A percentile compares a stretch with the other conserved stretches of the same genome.
Conservation (phyloP, 2,329 filamentous ascomycete genomes). For the Phyllosticta capitalensis region DNA sequence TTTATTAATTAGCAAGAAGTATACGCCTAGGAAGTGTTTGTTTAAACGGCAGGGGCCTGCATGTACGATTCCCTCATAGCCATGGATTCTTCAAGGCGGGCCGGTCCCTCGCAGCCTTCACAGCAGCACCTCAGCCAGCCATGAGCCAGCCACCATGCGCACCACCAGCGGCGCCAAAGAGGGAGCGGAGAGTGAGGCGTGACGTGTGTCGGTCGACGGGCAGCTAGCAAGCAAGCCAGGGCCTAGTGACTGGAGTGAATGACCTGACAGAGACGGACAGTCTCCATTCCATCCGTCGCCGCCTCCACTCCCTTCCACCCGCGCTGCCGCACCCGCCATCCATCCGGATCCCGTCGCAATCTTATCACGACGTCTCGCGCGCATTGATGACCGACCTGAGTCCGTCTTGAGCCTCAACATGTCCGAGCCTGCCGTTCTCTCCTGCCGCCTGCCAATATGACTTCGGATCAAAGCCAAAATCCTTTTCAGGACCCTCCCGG, state of each 20-base stretch:
- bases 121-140: background rate
- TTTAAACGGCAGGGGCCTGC: background rate
- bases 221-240: background rate
- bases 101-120: background rate
- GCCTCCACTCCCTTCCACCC: background rate
- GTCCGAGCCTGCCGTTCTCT: background rate
- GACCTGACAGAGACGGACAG: background rate
- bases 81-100: background rate
- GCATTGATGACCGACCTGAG: background rate
- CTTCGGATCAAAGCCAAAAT: background rate
- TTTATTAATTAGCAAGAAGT: background rate
- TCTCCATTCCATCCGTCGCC: background rate
- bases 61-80: too few species aligned
- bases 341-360: background rate
- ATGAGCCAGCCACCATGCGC: background rate
- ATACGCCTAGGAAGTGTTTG: background rate
- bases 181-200: background rate
- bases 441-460: background rate
- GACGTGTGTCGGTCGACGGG: background rate
- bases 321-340: background rate
- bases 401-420: background rate
- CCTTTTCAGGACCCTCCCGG: slow-evolving; percentile 16
- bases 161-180: background rate
- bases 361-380: background rate
- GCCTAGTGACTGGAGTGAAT: too few species aligned